phyloP scores from a whole-genome alignment of 495 filamentous ascomycete species.

The Peziza echinospora region DNA sequence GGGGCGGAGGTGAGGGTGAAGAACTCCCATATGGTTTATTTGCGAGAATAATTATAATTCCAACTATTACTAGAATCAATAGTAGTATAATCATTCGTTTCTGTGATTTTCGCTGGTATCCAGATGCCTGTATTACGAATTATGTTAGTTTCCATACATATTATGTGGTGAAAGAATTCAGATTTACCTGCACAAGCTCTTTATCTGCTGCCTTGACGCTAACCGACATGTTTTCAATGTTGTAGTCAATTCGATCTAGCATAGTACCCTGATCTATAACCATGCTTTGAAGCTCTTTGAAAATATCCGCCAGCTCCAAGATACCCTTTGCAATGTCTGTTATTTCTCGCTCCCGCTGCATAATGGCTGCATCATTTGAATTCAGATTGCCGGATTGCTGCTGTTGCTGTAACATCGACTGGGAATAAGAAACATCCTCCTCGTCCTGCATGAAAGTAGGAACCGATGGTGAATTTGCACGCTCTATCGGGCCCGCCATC shows the following conservation, averaged over 20 bases:
- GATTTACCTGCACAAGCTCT: conserved; percentile 58
- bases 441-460: conserved; percentile 48
- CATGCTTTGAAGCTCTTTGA: conserved; percentile 88
- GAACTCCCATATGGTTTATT: conserved; percentile 49
- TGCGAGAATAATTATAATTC: conserved; percentile 63
- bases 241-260: conserved; percentile 95
- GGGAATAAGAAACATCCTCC: conserved; percentile 80
- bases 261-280: conserved; percentile 96
- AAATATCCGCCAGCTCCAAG: conserved; percentile 87
- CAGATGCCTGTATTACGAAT: conserved; percentile 35
- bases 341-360: conserved; percentile 89
- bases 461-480: conserved; percentile 24
- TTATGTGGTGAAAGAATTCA: background rate
- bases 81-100: conserved; percentile 79
- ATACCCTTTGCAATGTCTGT: conserved; percentile 94
- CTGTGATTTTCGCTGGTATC: conserved; percentile 76
- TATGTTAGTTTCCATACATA: background rate
- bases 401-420: conserved; percentile 50
- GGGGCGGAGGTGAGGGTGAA: conserved; percentile 3
- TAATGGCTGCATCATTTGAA: conserved; percentile 65
- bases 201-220: conserved; percentile 84
- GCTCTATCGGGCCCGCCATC: conserved; percentile 37
- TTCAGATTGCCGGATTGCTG: conserved; percentile 45
- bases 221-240: conserved; percentile 74
- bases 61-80: conserved; percentile 59